Base-by-base conservation (phyloP, 768 basidiomycete species). In the Hysterangium stoloniferum region DNA sequence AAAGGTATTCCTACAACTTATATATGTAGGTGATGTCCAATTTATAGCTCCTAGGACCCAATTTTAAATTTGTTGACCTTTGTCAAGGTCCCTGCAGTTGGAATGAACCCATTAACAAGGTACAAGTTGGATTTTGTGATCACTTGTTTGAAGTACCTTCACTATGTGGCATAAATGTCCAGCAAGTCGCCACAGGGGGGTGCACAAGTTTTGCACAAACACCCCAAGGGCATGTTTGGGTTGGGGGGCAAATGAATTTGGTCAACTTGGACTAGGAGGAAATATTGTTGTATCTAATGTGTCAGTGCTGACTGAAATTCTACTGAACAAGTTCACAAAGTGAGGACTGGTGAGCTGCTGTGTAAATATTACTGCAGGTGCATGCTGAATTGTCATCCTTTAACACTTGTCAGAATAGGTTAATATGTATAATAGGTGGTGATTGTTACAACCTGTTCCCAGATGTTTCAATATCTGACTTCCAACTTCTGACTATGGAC, bases 231-330 rank as follows among this genome's bases (percentile, higher is more conserved):
- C 71, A 80, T 48, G 86, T 94, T 8, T 97, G 17, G 89, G 82
- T 0, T 95, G 87, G 80, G 93, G 93, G 38, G 88, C 88, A 1
- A 95, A 96, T 62, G 82, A 87, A 56, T 84, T 75, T 57, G 91
- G 91, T 24, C 92, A 97, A 68, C 74, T 94, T 40, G 92, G 90
- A 35, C 67, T 91, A 22, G 89, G 87, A 13, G 68, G 71, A 13
- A 74, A 75, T 51, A 72, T 82, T 9, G 70, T 76, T 4, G 61
- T 87, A 36, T 77, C 84, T 51, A 75, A 76, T 1, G 84, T 95
- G 53, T 79, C 72, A n/a, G 74, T 85, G 4, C 92, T 91, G 0
- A 90, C 89, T 0, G 92, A 95, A 65, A 77, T 93, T 17, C 71
- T 84, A n/a, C 67, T 93, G 2, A 80, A 80, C 68, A 76, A 77